A percentile compares a stretch with the other conserved stretches of the same genome.
Evolutionary conservation across 257 asterid genomes (phyloP).

Genomic region (Petunia axillaris): DNA sequence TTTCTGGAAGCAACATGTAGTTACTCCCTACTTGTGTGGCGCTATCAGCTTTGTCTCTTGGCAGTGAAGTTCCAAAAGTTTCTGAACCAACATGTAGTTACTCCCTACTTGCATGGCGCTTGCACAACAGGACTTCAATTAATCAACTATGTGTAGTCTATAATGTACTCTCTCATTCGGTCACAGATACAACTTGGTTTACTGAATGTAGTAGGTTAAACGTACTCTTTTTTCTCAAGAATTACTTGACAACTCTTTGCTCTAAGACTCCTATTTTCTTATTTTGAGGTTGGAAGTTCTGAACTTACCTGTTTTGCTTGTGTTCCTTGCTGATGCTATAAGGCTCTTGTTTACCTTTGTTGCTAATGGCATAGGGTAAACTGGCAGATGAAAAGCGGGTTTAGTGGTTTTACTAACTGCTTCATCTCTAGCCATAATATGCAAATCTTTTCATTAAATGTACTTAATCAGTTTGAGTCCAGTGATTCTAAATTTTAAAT

Average conservation of each 20-base stretch:
- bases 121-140: conserved; percentile 24
- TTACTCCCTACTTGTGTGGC: not conserved
- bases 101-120: conserved; percentile 20
- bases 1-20: conserved; percentile 40
- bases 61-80: conserved; percentile 36
- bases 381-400: no score
- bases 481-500: no score
- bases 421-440: no score
- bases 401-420: no score
- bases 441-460: no score
- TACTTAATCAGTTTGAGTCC: no score
- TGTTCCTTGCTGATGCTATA: not conserved
- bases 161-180: conserved; percentile 31
- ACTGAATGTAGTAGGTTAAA: conserved; percentile 2
- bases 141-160: conserved; percentile 37
- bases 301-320: not conserved
- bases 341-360: not conserved
- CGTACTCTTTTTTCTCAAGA: not conserved
- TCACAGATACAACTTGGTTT: conserved; percentile 20
- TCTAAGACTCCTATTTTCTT: not conserved
- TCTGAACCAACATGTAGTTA: conserved; percentile 38
- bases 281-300: conserved; percentile 12
- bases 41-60: conserved; percentile 33
- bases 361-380: not conserved
- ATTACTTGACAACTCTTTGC: conserved; percentile 9